These are phyloP conservation scores for Xylaria venustula DNA, from an alignment of 495 filamentous ascomycete genomes.

Conservation along the genomic window DNA sequence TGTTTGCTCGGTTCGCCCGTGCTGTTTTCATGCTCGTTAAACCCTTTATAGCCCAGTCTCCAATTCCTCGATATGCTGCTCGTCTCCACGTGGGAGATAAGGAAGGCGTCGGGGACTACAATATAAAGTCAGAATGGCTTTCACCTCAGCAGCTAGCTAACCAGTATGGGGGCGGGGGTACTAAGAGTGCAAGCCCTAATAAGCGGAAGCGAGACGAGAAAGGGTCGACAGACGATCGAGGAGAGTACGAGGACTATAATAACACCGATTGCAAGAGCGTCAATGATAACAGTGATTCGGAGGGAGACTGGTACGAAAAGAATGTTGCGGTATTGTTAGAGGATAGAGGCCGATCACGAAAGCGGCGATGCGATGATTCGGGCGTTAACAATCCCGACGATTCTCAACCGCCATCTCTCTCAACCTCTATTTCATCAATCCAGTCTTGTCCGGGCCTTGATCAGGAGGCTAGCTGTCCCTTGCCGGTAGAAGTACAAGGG, in stretches of 20 bases:
- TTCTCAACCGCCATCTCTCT: background rate
- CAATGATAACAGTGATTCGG: background rate
- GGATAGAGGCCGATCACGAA: background rate
- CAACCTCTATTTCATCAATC: background rate
- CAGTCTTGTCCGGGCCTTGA: background rate
- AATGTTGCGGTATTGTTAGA: background rate
- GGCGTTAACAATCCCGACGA: background rate
- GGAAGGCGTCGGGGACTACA: background rate
- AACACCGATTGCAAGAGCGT: background rate
- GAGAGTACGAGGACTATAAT: background rate
- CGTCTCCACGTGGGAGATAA: background rate
- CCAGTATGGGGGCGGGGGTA: background rate
- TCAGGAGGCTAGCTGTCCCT: background rate
- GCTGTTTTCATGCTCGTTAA: background rate
- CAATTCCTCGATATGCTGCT: background rate
- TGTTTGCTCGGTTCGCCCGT: background rate
- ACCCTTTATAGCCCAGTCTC: background rate
- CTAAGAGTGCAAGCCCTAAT: background rate
- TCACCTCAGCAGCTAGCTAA: background rate
- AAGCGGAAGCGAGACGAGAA: background rate
- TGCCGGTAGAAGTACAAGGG: background rate
- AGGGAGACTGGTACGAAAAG: background rate
- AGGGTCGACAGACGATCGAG: background rate
- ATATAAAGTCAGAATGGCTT: background rate
- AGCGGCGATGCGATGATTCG: background rate